A percentile compares a stretch with the other conserved stretches of the same genome.
Evolutionary conservation across 441 rosid species (phyloP).

Genomic region (Manihot esculenta): DNA sequence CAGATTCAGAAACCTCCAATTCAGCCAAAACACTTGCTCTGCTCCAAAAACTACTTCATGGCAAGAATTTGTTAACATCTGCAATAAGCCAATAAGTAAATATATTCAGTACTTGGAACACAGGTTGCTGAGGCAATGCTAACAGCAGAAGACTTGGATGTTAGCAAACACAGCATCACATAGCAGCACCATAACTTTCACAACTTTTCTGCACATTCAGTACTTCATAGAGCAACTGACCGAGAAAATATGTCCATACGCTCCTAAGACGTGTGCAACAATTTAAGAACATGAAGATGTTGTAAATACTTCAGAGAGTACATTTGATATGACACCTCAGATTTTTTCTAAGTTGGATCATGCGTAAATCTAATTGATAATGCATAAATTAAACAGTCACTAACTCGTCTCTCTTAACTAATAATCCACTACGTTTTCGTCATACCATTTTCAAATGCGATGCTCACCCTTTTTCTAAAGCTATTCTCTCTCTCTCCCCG

Average conservation of each 20-base stretch:
- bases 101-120: too few relatives aligned
- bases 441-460: too few relatives aligned
- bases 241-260: not conserved
- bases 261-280: not conserved
- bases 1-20: not conserved
- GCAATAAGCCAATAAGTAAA: not conserved
- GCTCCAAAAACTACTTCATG: not conserved
- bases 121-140: too few relatives aligned
- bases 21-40: not conserved
- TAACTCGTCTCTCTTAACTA: not conserved
- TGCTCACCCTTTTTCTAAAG: too few relatives aligned
- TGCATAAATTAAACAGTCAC: not conserved
- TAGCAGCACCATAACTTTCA: too few relatives aligned
- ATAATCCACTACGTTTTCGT: too few relatives aligned
- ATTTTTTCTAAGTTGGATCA: not conserved
- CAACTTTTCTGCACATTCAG: not conserved
- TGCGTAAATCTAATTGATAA: too few relatives aligned
- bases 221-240: not conserved
- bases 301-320: not conserved
- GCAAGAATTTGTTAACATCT: not conserved
- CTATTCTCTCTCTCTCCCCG: too few relatives aligned
- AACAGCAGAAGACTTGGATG: too few relatives aligned
- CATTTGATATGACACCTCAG: not conserved
- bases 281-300: not conserved
- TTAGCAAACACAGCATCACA: too few relatives aligned